Evolutionary conservation across 306 rosid genomes (phyloP), one percentile per base, ranked within the genome.

Genomic region (Castanea sativa): DNA sequence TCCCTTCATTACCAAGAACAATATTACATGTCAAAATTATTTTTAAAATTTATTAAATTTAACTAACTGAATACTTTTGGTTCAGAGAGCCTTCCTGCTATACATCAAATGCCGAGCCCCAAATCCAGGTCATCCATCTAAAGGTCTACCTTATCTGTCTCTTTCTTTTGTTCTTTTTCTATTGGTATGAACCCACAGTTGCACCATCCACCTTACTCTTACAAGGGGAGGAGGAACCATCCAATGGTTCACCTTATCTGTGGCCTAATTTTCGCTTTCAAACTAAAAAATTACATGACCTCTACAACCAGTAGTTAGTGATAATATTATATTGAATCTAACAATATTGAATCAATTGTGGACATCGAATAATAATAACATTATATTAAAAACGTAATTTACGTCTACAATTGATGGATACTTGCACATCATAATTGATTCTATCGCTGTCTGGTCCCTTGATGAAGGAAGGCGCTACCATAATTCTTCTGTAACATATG

Each of bases 391-490:
- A 58, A 49, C n/a, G 23, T 75, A 82, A 87, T 94, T 76, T 67
- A 93, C 99, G 96, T 93, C 98, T 23, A 81, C 75, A 10, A 74
- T 45, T 16, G 92, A 85, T 56, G 99, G 99, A 84, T 93, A 95
- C 77, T 86, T 73, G 13, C 88, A 84, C 77, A 85, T 89, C 98
- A 95, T 89, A 76, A 95, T 95, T 68, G 97, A 95, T 76, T 87
- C 88, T 79, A 81, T 81, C 77, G 91, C 83, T 69, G 80, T 56
- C 55, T 82, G 53, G 76, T 88, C 93, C 75, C 20, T 76, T 51
- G 96, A 80, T n/a, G 84, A 89, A 80, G 99, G 99, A 86, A 95
- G 98, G 55, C 98, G 97, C 86, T 95, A 97, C 97, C 96, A 95
- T 77, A 93, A 81, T 84, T 95, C 98, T 87, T 95, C 98, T 58